Evolutionary conservation across 2,329 filamentous ascomycete genomes (phyloP), one percentile per base, ranked within the genome.

Genomic region (Pyricularia pennisetigena): DNA sequence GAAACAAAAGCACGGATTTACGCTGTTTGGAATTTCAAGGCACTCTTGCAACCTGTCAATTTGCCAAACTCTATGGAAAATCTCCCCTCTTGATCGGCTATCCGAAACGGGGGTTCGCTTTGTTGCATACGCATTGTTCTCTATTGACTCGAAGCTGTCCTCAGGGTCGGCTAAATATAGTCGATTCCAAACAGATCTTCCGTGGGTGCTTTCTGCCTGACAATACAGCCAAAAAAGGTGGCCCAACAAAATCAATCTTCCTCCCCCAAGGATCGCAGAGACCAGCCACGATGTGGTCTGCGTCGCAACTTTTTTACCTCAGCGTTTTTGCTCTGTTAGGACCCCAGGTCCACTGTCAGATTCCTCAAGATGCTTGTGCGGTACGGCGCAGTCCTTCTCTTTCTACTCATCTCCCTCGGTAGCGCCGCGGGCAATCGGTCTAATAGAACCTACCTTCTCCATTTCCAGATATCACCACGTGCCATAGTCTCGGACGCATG

Each of bases 401-500:
- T 63, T 64, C 49, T 68, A 9, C 59, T 68, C 35, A 12, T n/a
- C 49, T 24, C 72, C 68, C 68, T 65, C 71, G 65, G 71, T 66
- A 12, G 24, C 14, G 65, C 35, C 8, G 41, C 68, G 26, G 59
- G 69, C 57, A 12, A 71, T 65, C n/a, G 74, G 69, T 78, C 81
- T 85, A 79, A 85, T 76, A 70, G 70, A 67, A 70, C 71, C 68
- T 69, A 71, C 64, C 41, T 54, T n/a, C 41, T 54, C 68, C 69
- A 71, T 63, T 74, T 74, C 71, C 82, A 97, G 93, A 91, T 97
- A 74, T 93, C 95, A 61, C 92, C 94, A 23, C 89, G 90, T 72
- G 87, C 93, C 70, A 96, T 95, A 75, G 93, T 99, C 54, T 92
- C 91, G 62, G 95, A 99, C 78, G 93, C 95, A 65, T 98, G 95